These are phyloP conservation scores for Apiotrichum domesticum DNA, from an alignment of 1,284 basidiomycete genomes.

Conservation along the genomic window DNA sequence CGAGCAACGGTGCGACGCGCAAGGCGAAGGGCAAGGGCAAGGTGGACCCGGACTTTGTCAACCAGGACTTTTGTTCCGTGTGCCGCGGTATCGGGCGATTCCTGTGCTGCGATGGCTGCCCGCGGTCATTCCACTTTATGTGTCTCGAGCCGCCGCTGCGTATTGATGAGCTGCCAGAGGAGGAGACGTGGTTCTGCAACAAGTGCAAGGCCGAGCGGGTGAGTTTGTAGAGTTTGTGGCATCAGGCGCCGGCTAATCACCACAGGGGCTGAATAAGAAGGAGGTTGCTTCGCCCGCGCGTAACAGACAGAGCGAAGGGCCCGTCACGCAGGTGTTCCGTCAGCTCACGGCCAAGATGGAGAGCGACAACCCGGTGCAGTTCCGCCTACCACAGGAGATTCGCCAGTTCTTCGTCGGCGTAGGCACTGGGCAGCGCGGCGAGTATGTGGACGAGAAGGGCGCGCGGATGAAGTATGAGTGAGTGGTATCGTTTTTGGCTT, in stretches of 20 bases:
- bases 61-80: conserved; percentile 91
- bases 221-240: conserved; percentile 5
- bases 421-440: conserved; percentile 63
- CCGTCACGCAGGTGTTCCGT: conserved; percentile 32
- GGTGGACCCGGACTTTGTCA: conserved; percentile 45
- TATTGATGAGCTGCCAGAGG: conserved; percentile 71
- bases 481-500: conserved; percentile 1
- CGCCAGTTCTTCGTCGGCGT: conserved; percentile 77
- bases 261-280: too few species aligned
- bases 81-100: conserved; percentile 70
- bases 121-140: conserved; percentile 89
- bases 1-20: conserved; percentile 7
- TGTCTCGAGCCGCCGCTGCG: conserved; percentile 95
- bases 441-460: conserved; percentile 71
- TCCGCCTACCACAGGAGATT: conserved; percentile 78
- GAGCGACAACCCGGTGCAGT: conserved; percentile 57
- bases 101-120: conserved; percentile 95
- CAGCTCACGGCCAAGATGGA: conserved; percentile 32
- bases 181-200: conserved; percentile 85
- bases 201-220: conserved; percentile 40
- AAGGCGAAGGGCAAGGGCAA: conserved; percentile 29
- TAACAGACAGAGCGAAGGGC: conserved; percentile 14
- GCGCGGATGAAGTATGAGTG: conserved; percentile 67
- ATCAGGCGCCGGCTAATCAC: background rate
- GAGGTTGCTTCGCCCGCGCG: conserved; percentile 5